These are phyloP conservation scores for Trichoderma lentiforme DNA, from an alignment of 2,329 filamentous ascomycete genomes.

Conservation along the genomic window DNA sequence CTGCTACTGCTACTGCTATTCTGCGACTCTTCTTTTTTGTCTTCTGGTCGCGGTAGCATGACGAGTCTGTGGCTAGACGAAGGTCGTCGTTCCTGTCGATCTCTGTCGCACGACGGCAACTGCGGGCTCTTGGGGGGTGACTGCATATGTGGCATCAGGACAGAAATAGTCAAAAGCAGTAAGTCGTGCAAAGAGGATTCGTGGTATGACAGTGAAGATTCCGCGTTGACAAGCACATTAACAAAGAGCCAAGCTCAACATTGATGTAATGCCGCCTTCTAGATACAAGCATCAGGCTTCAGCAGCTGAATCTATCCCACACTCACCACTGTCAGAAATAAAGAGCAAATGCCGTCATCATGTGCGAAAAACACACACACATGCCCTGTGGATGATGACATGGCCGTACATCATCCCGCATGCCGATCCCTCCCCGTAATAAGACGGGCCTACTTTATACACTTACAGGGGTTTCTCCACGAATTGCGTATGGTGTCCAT, in stretches of 20 bases:
- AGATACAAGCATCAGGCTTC: background rate
- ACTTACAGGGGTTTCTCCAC: slow-evolving; percentile 1
- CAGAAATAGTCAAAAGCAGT: background rate
- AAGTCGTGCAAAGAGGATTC: background rate
- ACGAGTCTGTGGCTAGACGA: slow-evolving; percentile 9
- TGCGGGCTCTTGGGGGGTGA: background rate
- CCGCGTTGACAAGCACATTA: background rate
- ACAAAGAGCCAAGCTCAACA: background rate
- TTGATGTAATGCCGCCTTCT: background rate
- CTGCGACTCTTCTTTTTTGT: background rate
- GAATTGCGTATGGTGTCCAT: background rate
- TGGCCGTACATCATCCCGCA: background rate
- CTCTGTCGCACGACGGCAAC: background rate
- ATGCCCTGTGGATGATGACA: background rate
- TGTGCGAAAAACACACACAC: background rate
- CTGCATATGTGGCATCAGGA: slow-evolving; percentile 1
- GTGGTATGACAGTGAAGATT: background rate
- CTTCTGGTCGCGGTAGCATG: slow-evolving; percentile 14
- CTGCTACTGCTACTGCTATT: background rate
- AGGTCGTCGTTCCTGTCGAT: slow-evolving; percentile 8
- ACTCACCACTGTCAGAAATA: background rate
- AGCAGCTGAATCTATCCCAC: background rate
- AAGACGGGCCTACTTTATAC: background rate
- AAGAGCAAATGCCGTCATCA: slow-evolving; percentile 7
- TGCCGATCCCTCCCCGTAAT: slow-evolving; percentile 3